Conservation (phyloP, 2,329 filamentous ascomycete species). For the Monosporascus cannonballus region DNA sequence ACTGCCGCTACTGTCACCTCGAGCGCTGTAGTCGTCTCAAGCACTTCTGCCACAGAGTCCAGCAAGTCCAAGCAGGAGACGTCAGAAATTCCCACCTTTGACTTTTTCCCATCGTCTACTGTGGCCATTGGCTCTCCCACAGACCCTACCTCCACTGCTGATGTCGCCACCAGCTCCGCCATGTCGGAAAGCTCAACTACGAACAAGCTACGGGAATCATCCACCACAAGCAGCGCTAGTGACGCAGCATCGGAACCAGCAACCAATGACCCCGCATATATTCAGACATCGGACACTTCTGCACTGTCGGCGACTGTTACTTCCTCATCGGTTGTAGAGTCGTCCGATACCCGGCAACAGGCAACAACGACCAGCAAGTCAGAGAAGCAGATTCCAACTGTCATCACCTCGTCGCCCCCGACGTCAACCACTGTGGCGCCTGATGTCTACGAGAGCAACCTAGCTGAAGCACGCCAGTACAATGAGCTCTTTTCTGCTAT, state of each 20-base stretch:
- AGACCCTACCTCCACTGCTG: neutral
- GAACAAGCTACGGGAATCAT: too few relatives aligned
- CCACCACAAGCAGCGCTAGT: too few relatives aligned
- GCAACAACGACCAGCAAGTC: constrained; percentile 31
- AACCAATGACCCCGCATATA: neutral
- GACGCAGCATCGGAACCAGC: neutral
- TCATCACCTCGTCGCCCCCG: constrained; percentile 26
- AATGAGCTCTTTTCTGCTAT: constrained; percentile 42
- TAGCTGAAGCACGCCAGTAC: constrained; percentile 36
- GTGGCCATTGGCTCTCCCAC: constrained; percentile 4
- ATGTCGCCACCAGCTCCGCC: constrained; percentile 1
- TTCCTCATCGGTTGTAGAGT: constrained; percentile 9
- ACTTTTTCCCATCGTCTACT: constrained; percentile 1
- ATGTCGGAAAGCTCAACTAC: neutral
- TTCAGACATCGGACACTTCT: neutral
- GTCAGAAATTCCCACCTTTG: neutral
- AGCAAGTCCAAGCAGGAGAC: neutral
- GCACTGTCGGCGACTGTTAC: neutral
- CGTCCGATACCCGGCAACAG: constrained; percentile 14
- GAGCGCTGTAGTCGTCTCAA: too few relatives aligned
- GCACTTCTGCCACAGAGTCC: neutral
- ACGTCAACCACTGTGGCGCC: constrained; percentile 35
- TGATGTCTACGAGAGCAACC: constrained; percentile 36
- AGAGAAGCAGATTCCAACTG: constrained; percentile 36
- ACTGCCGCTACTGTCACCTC: too few relatives aligned